Evolutionary conservation across 1,284 basidiomycete genomes (phyloP).

Genomic region (Naganishia albida): DNA sequence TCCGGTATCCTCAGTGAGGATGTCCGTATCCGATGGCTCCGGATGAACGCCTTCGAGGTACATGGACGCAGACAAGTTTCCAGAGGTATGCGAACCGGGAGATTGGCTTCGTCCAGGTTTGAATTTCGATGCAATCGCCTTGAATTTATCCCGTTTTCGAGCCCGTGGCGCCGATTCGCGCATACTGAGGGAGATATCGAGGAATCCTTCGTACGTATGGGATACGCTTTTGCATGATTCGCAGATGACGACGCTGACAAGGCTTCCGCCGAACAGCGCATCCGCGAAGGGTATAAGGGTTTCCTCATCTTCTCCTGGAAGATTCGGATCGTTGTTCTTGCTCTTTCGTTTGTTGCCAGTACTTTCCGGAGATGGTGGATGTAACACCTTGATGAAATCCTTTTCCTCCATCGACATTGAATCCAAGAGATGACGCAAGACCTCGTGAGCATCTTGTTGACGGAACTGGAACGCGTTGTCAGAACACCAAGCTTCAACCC

Average conservation of each 20-base stretch:
- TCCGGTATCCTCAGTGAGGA: slow-evolving; percentile 10
- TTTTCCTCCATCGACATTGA: slow-evolving; percentile 93
- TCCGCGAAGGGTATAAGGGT: slow-evolving; percentile 74
- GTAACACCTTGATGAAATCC: slow-evolving; percentile 61
- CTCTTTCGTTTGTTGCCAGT: slow-evolving; percentile 14
- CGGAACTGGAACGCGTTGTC: slow-evolving; percentile 34
- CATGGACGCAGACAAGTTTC: slow-evolving; percentile 26
- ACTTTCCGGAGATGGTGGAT: slow-evolving; percentile 31
- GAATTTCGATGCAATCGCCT: slow-evolving; percentile 68
- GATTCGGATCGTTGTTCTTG: not conserved
- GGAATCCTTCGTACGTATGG: slow-evolving; percentile 88
- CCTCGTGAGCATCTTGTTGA: slow-evolving; percentile 94
- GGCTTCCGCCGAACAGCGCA: slow-evolving; percentile 81
- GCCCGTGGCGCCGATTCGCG: slow-evolving; percentile 69
- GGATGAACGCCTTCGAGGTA: slow-evolving; percentile 35
- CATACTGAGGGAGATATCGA: slow-evolving; percentile 85
- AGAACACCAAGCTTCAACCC: not conserved
- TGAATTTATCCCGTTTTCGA: slow-evolving; percentile 68
- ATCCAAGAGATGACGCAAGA: slow-evolving; percentile 82
- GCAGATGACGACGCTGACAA: slow-evolving; percentile 87
- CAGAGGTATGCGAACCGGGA: slow-evolving; percentile 23
- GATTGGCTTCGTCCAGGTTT: slow-evolving; percentile 29
- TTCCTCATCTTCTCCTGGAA: slow-evolving; percentile 27
- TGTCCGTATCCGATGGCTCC: slow-evolving; percentile 8
- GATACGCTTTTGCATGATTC: slow-evolving; percentile 83